Conservation (phyloP, 208 protist species). For the Crithidia fasciculata region DNA sequence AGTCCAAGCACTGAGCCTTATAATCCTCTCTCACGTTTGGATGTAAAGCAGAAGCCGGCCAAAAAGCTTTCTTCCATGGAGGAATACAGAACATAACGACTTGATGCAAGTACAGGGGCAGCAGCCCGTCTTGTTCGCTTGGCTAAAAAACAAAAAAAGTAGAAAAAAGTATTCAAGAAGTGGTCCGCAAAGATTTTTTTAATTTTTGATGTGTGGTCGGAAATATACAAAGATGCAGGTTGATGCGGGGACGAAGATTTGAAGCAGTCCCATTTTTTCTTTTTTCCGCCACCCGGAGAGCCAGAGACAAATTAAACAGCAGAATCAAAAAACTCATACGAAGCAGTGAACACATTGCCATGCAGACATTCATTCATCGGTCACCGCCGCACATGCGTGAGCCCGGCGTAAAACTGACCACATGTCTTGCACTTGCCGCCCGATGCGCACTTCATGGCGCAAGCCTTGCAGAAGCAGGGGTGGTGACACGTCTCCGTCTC, state of each 20-base stretch:
- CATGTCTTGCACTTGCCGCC: slow-evolving; percentile 90
- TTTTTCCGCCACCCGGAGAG: slow-evolving; percentile 8
- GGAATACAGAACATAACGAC: no score
- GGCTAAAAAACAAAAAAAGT: not conserved
- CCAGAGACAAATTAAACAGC: not conserved
- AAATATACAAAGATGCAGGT: not conserved
- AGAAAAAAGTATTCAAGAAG: slow-evolving; percentile 4
- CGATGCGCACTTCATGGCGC: slow-evolving; percentile 91
- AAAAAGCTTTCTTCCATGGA: no score
- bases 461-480: slow-evolving; percentile 77
- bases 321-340: slow-evolving; percentile 5
- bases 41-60: no score
- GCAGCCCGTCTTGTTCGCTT: no score
- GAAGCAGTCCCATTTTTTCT: slow-evolving; percentile 14
- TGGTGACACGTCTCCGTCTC: slow-evolving; percentile 78
- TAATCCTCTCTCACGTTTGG: no score
- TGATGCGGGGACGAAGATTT: not conserved
- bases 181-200: not conserved
- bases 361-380: not conserved
- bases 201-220: slow-evolving; percentile 5
- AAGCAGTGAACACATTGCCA: not conserved
- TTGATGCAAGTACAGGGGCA: no score
- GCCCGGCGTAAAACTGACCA: slow-evolving; percentile 63
- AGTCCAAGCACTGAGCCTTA: no score
- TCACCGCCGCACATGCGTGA: slow-evolving; percentile 37